Evolutionary conservation across 2,329 filamentous ascomycete species (phyloP).

Genomic region (Penicillium oxalicum): DNA sequence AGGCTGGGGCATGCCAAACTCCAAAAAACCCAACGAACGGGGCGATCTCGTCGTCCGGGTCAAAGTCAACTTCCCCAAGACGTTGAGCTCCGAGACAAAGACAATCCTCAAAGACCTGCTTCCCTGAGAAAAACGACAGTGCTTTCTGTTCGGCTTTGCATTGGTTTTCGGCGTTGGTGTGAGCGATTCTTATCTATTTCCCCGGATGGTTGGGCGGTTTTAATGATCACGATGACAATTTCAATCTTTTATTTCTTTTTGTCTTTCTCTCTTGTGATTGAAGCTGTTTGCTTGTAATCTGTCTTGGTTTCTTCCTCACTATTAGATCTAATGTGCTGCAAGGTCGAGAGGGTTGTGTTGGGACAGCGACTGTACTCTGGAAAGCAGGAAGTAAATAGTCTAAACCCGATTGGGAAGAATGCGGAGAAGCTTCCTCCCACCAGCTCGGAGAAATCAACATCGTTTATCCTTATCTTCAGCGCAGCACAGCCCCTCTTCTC

Average conservation of each 20-base stretch:
- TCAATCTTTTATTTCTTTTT: neutral
- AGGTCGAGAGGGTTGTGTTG: too few relatives aligned
- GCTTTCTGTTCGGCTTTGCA: constrained; percentile 3
- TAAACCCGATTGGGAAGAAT: constrained; percentile 17
- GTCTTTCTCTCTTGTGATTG: neutral
- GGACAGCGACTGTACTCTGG: too few relatives aligned
- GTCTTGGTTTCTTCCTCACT: too few relatives aligned
- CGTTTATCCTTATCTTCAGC: constrained; percentile 4
- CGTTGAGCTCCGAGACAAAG: constrained; percentile 72
- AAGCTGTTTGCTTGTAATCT: neutral
- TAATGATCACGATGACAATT: constrained; percentile 13
- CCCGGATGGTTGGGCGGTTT: constrained; percentile 5
- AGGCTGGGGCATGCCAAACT: constrained; percentile 85
- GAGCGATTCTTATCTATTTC: constrained; percentile 6
- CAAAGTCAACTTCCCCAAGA: constrained; percentile 86
- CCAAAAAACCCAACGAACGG: constrained; percentile 76
- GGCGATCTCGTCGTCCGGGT: constrained; percentile 87
- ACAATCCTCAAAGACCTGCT: constrained; percentile 73
- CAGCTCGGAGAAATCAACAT: constrained; percentile 12
- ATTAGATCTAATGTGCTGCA: too few relatives aligned
- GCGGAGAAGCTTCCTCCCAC: constrained; percentile 14
- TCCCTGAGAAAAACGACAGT: constrained; percentile 25
- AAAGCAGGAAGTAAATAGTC: neutral
- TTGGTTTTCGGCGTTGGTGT: constrained; percentile 22
- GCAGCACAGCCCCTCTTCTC: neutral